A percentile compares a stretch with the other conserved stretches of the same genome.
Evolutionary conservation across 345 rosid genomes (phyloP).

Genomic region (Turritis glabra): DNA sequence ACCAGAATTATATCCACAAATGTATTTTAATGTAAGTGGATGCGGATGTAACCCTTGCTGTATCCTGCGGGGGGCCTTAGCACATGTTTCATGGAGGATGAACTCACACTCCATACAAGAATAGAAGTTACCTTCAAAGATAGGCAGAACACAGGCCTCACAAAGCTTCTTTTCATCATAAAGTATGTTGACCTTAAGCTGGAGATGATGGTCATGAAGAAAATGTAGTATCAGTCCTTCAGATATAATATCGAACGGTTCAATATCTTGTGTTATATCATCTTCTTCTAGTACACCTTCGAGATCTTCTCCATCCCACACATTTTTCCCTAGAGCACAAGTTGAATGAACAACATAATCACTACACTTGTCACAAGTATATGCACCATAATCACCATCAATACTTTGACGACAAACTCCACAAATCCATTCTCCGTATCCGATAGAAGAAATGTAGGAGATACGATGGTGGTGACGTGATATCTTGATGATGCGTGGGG

Average conservation of each 20-base stretch:
- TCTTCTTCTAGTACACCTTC: too few species aligned
- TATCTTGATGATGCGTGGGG: too few species aligned
- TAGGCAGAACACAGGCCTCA: not conserved
- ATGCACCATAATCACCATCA: too few species aligned
- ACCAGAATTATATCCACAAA: too few species aligned
- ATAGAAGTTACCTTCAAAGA: not conserved
- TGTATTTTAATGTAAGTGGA: not conserved
- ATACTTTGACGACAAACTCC: too few species aligned
- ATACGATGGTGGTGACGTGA: too few species aligned
- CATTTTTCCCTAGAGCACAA: too few species aligned
- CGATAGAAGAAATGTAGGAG: too few species aligned
- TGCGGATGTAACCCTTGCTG: not conserved
- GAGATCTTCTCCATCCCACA: too few species aligned
- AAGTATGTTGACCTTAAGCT: not conserved
- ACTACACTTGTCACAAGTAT: too few species aligned
- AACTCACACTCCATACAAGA: not conserved
- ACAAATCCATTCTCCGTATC: too few species aligned
- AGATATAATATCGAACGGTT: not conserved
- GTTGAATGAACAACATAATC: too few species aligned
- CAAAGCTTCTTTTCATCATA: not conserved
- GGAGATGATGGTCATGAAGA: conserved; percentile 12
- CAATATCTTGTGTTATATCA: not conserved
- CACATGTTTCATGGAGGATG: conserved; percentile 6
- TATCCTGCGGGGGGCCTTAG: not conserved
- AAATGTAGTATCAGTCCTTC: conserved; percentile 12